Conservation (phyloP, 1,284 basidiomycete genomes). For the Ceratorhiza oryzae-sativae region DNA sequence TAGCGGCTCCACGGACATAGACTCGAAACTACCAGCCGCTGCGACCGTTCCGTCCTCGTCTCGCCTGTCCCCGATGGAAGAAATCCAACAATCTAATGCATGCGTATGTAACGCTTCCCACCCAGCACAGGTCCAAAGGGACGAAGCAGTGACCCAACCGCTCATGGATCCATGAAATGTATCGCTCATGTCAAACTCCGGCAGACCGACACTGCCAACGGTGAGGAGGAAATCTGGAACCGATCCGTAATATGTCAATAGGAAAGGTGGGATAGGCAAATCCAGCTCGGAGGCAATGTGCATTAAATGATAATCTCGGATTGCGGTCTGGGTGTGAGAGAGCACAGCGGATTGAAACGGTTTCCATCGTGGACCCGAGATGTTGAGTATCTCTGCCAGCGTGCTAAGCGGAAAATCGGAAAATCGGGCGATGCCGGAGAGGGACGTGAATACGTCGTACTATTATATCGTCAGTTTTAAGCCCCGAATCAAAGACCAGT, state of each 20-base stretch:
- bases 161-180: conserved; percentile 24
- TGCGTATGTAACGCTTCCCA: conserved; percentile 32
- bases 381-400: conserved; percentile 27
- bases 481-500: neutral
- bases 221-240: conserved; percentile 9
- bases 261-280: conserved; percentile 22
- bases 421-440: neutral
- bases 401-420: conserved; percentile 23
- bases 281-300: conserved; percentile 23
- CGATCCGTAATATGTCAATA: conserved; percentile 7
- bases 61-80: neutral
- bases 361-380: neutral
- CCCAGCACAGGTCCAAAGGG: conserved; percentile 22
- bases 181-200: conserved; percentile 3
- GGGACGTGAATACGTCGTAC: conserved; percentile 30
- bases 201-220: conserved; percentile 20
- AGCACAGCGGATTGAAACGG: neutral
- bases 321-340: neutral
- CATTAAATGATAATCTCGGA: conserved; percentile 32
- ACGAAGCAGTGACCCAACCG: neutral
- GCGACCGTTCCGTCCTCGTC: neutral
- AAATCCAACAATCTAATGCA: conserved; percentile 4
- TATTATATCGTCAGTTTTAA: neutral
- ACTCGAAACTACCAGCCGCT: neutral
- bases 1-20: neutral